These are phyloP conservation scores for Penicillium odoratum DNA, from an alignment of 495 filamentous ascomycete species.

Conservation along the genomic window DNA sequence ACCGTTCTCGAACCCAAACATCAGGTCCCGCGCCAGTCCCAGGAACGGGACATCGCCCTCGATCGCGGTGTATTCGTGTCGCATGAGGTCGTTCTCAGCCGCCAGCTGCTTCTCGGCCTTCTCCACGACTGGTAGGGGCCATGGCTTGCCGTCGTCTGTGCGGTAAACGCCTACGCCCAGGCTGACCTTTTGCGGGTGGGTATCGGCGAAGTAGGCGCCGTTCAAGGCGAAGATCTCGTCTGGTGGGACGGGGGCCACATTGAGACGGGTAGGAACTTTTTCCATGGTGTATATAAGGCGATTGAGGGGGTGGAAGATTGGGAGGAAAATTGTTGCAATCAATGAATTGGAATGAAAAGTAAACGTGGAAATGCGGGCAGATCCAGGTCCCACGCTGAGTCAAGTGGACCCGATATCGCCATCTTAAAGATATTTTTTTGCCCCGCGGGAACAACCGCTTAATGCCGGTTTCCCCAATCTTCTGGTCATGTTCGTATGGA, in stretches of 20 bases:
- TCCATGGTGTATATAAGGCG: conserved; percentile 28
- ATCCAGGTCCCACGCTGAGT: conserved; percentile 21
- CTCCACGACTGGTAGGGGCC: conserved; percentile 49
- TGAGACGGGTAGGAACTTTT: conserved; percentile 31
- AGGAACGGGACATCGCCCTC: conserved; percentile 47
- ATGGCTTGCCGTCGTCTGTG: conserved; percentile 54
- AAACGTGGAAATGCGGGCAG: not conserved
- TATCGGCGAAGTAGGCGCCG: conserved; percentile 41
- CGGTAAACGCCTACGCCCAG: conserved; percentile 52
- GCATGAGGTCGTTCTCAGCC: conserved; percentile 39
- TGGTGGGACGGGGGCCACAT: conserved; percentile 41
- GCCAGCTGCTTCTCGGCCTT: conserved; percentile 45
- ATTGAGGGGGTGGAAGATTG: not conserved
- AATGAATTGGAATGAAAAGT: not conserved
- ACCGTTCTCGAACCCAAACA: conserved; percentile 46
- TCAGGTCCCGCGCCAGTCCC: conserved; percentile 44
- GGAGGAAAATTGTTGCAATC: not conserved
- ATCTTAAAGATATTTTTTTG: conserved; percentile 15
- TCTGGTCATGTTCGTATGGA: not conserved
- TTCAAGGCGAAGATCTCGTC: conserved; percentile 52
- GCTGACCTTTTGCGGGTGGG: conserved; percentile 49
- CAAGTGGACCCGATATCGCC: conserved; percentile 30
- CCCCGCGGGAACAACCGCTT: conserved; percentile 32
- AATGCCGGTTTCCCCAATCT: conserved; percentile 18
- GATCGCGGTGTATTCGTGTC: conserved; percentile 51